A percentile compares a stretch with the other conserved stretches of the same genome.
Evolutionary conservation across 1,284 basidiomycete species (phyloP).

Genomic region (Trametes polyzona): DNA sequence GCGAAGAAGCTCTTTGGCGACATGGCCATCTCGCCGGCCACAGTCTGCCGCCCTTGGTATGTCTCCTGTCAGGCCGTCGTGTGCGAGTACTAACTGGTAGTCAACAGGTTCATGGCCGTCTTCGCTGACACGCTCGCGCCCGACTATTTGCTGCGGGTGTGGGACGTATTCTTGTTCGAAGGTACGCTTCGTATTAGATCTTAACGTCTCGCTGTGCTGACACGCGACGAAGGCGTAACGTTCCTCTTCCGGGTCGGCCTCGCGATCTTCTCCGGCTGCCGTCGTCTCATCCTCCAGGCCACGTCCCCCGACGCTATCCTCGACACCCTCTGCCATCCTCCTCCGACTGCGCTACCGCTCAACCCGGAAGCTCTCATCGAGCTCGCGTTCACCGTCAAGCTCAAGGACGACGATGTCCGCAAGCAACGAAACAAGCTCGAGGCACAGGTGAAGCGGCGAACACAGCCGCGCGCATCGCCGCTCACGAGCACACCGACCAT

Average conservation of each 20-base stretch:
- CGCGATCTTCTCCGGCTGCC: conserved; percentile 70
- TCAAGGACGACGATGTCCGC: conserved; percentile 83
- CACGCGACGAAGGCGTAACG: conserved; percentile 59
- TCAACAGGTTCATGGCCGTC: conserved; percentile 70
- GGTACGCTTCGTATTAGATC: conserved; percentile 46
- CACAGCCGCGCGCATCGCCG: conserved; percentile 40
- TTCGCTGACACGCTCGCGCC: conserved; percentile 82
- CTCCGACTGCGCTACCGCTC: conserved; percentile 55
- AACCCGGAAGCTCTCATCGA: conserved; percentile 67
- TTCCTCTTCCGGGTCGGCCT: conserved; percentile 84
- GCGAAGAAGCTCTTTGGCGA: conserved; percentile 72
- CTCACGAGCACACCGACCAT: conserved; percentile 22
- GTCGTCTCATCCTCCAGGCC: conserved; percentile 59
- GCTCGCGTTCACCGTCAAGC: conserved; percentile 64
- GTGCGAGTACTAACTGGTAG: background rate
- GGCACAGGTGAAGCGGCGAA: conserved; percentile 63
- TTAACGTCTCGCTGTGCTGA: background rate
- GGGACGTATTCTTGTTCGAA: conserved; percentile 90
- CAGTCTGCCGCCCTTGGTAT: conserved; percentile 68
- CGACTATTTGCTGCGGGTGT: conserved; percentile 77
- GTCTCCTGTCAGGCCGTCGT: conserved; percentile 17
- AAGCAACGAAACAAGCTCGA: conserved; percentile 79
- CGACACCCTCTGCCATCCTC: conserved; percentile 54
- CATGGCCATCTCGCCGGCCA: conserved; percentile 57
- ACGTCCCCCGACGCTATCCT: conserved; percentile 55